Base-by-base conservation (phyloP, 805 yeast genomes). In the Wickerhamomyces bisporus region DNA sequence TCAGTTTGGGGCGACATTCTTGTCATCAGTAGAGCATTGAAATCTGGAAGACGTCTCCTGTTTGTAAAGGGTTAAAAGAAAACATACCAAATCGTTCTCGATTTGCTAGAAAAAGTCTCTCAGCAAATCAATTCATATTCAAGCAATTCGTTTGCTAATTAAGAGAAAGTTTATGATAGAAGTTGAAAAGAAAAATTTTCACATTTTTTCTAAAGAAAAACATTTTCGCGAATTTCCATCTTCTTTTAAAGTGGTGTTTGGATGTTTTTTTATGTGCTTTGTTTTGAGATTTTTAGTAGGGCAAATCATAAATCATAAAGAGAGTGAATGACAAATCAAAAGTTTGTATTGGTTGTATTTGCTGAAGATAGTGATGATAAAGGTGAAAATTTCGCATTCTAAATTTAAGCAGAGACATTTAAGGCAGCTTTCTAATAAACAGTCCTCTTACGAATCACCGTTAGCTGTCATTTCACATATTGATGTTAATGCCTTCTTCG, bases 401-500 rank as follows among this genome's bases (percentile, higher is more conserved):
- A 42, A 45, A 27, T 81, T 65, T 58, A 71, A 66, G 5, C 71
- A 68, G 56, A 62, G 61, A 21, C 73, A 83, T 44, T 55, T 84
- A 3, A 41, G 60, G 9, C 72, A 68, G 31, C 59, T 85, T 13
- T 65, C 68, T 34, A 68, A 74, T 34, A 62, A 65, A 1, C 46
- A 52, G 2, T 65, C 60, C 11, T 65, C 93, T 3, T 79, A 74
- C 55, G 49, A 53, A 6, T 79, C 88, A 43, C 86, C 91, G 2
- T 64, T 91, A 10, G 70, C 96, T 0, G 83, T 84, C 18, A 74
- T 93, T 27, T 88, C 83, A 7, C 94, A 88, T 50, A 73, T 93
- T 18, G 98, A 93, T 61, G 74, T 87, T 51, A 95, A 93, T 62
- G 97, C 98, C 11, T 93, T 89, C 59, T 93, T 85, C 61, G 96